A percentile compares a stretch with the other conserved stretches of the same genome.
phyloP scores from a whole-genome alignment of 495 filamentous ascomycete genomes.

The Xylaria sp. region DNA sequence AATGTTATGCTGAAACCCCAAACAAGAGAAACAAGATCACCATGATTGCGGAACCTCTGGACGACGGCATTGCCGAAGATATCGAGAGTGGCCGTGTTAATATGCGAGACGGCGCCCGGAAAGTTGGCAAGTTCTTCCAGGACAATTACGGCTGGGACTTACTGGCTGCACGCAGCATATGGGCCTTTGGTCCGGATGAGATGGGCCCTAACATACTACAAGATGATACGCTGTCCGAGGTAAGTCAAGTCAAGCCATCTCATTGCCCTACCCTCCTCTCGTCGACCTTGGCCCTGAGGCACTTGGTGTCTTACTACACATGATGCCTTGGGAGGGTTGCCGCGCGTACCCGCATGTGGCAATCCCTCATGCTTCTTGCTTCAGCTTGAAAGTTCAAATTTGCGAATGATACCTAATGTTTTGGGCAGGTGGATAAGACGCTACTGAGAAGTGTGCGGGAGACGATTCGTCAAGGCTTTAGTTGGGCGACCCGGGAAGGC shows the following conservation, averaged over 20 bases:
- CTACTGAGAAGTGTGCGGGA: slow-evolving; percentile 86
- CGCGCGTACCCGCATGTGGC: slow-evolving; percentile 37
- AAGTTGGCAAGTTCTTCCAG: slow-evolving; percentile 96
- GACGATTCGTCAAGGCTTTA: slow-evolving; percentile 92
- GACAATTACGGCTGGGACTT: slow-evolving; percentile 98
- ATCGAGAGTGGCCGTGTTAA: slow-evolving; percentile 90
- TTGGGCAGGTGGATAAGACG: slow-evolving; percentile 81
- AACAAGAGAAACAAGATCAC: slow-evolving; percentile 99
- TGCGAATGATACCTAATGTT: slow-evolving; percentile 40
- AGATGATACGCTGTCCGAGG: slow-evolving; percentile 90
- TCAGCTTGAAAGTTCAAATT: slow-evolving; percentile 36
- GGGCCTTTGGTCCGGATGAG: slow-evolving; percentile 98
- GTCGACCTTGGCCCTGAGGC: slow-evolving; percentile 28
- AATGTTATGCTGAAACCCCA: slow-evolving; percentile 95
- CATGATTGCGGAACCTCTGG: slow-evolving; percentile 94
- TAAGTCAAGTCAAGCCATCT: slow-evolving; percentile 50
- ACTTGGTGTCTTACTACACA: slow-evolving; percentile 39
- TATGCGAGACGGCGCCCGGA: slow-evolving; percentile 91
- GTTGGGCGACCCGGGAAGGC: slow-evolving; percentile 93
- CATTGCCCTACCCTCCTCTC: slow-evolving; percentile 36
- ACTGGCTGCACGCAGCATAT: slow-evolving; percentile 91
- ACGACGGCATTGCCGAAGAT: slow-evolving; percentile 92
- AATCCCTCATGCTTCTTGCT: slow-evolving; percentile 36
- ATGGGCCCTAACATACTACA: slow-evolving; percentile 94
- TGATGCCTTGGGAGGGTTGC: slow-evolving; percentile 30